phyloP scores from a whole-genome alignment of 1,284 basidiomycete genomes.

The Sanghuangporus baumii region DNA sequence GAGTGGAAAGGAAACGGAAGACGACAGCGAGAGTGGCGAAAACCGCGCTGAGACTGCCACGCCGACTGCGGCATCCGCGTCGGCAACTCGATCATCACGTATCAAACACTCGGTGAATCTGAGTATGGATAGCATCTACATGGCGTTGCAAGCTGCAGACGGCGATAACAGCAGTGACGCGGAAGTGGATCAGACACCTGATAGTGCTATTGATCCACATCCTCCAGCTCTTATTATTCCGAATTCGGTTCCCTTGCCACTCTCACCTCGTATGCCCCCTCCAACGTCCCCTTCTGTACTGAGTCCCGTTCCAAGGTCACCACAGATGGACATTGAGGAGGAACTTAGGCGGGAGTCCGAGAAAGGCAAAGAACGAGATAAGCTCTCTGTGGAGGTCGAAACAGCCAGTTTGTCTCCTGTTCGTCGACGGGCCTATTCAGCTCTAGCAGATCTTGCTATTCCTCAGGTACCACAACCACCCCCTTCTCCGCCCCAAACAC shows the following conservation, averaged over 20 bases:
- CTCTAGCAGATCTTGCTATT: slow-evolving; percentile 10
- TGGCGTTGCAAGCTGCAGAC: slow-evolving; percentile 14
- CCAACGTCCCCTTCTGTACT: neutral
- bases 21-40: neutral
- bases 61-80: neutral
- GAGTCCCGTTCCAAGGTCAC: neutral
- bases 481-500: neutral
- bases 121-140: slow-evolving; percentile 17
- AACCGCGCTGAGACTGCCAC: neutral
- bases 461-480: neutral
- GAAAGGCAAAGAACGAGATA: neutral
- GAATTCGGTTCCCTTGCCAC: neutral
- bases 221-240: neutral
- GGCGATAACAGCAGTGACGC: neutral
- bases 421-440: slow-evolving; percentile 9
- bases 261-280: neutral
- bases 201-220: neutral
- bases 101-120: slow-evolving; percentile 12
- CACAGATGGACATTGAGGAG: neutral
- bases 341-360: neutral
- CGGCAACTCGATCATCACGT: neutral
- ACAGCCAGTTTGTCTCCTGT: slow-evolving; percentile 1
- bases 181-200: neutral
- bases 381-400: neutral
- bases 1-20: neutral